Evolutionary conservation across 306 rosid species (phyloP), one percentile per base, ranked within the genome.

Genomic region (Acacia confusa): DNA sequence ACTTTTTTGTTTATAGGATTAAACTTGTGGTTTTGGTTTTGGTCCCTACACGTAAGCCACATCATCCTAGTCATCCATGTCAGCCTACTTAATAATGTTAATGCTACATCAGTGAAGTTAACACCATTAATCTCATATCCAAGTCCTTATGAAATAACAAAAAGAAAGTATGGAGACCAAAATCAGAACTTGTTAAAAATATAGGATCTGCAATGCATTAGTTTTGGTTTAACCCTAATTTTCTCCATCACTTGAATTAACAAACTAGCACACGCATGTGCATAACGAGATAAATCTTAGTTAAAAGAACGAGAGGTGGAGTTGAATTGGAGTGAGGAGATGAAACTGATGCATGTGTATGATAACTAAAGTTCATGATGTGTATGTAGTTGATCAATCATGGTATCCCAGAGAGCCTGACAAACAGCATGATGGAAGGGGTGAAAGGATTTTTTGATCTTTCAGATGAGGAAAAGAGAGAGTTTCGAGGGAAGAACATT

Each of bases 391-490:
- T 64, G 70, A 64, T 64, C 19, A 30, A 85, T 34, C 81, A 78
- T 14, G 78, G 75, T 14, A 63, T 78, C 7, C 61, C 83, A 7
- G 63, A 65, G 78, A 74, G 83, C 63, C 69, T 72, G 4, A 81
- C 28, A 32, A 47, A 57, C 10, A 48, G 20, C 19, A 72, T 81
- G 80, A 57, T 66, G 7, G 75, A 81, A 45, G 55, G 68, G 61
- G 22, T 63, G 9, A 36, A 28, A 20, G 70, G 43, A 10, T 75
- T 81, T 55, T 75, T 53, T 63, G 27, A 41, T 30, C 43, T 67
- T 32, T 66, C 52, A 24, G 76, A 75, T 70, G 84, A 81, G 30
- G 80, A 55, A 71, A 53, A 67, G 76, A 70, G 44, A 13, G 64
- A 66, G 36, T 81, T 75, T 61, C 45, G 20, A 28, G 84, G 76